These are phyloP conservation scores for Chimonanthus salicifolius DNA, from an alignment of 164 flowering plant species.

Conservation along the genomic window DNA sequence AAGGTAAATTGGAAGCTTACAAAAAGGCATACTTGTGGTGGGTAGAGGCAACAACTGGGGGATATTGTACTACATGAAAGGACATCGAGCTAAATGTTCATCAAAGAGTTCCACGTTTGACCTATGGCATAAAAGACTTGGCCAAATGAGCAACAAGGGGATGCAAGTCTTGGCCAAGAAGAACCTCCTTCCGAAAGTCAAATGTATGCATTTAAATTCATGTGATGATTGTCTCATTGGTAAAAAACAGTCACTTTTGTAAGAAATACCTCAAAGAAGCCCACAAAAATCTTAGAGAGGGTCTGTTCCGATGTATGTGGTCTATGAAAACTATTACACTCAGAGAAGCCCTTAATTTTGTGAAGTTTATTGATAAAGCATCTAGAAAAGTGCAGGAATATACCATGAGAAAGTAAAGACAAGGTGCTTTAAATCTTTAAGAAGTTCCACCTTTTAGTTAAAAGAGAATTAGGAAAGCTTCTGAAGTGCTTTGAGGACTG, in stretches of 20 bases:
- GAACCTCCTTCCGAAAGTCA: background rate
- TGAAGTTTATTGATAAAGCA: constrained; percentile 6
- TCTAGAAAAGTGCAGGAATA: background rate
- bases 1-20: constrained; percentile 1
- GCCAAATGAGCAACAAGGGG: background rate
- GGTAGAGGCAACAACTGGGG: background rate
- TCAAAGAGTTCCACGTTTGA: background rate
- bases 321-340: background rate
- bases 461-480: background rate
- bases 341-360: background rate
- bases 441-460: background rate
- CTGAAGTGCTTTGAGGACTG: background rate
- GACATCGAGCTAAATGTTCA: constrained; percentile 1
- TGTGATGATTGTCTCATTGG: background rate
- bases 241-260: background rate
- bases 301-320: background rate
- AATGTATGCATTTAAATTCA: background rate
- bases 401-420: background rate
- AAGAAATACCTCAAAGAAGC: background rate
- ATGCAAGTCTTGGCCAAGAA: background rate
- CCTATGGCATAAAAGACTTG: constrained; percentile 10
- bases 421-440: background rate
- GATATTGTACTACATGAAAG: background rate
- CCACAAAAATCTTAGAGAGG: background rate
- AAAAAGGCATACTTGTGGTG: background rate